Percentiles rank a stretch among this genome's conserved stretches.
These are phyloP conservation scores for Nyssa sinensis DNA, from an alignment of 148 eudicot genomes.

Conservation along the genomic window DNA sequence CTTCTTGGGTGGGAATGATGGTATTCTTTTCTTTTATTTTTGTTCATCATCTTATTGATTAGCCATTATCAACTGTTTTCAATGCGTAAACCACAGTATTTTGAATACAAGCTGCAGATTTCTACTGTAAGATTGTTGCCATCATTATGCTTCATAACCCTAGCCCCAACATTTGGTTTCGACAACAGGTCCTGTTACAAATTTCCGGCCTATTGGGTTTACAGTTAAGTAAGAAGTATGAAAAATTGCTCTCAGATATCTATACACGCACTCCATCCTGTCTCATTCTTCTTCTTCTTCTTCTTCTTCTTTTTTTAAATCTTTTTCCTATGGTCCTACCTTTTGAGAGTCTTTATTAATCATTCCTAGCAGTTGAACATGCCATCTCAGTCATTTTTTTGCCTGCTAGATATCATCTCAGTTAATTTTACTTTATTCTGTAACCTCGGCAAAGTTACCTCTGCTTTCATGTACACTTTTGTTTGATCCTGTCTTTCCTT, in stretches of 20 bases:
- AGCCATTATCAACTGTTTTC: too few relatives aligned
- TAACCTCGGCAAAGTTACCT: too few relatives aligned
- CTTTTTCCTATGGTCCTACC: background rate
- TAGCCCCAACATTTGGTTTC: background rate
- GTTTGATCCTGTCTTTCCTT: too few relatives aligned
- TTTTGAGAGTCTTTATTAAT: background rate
- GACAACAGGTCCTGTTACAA: background rate
- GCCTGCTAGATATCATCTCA: too few relatives aligned
- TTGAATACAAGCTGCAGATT: background rate
- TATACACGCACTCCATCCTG: background rate
- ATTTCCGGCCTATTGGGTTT: background rate
- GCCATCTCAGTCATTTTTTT: too few relatives aligned
- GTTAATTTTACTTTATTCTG: too few relatives aligned
- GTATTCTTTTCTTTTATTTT: slow-evolving; percentile 34
- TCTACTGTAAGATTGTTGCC: background rate
- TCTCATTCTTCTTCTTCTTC: too few relatives aligned
- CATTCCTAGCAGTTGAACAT: background rate
- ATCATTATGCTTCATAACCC: background rate
- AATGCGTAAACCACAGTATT: background rate
- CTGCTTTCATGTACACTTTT: too few relatives aligned
- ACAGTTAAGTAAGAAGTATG: too few relatives aligned
- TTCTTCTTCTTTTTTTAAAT: background rate
- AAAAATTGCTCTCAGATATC: background rate
- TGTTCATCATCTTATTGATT: background rate
- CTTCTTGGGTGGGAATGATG: slow-evolving; percentile 96